Conservation (phyloP, 1,139 yeast genomes). For the Waltiozyma sp. region DNA sequence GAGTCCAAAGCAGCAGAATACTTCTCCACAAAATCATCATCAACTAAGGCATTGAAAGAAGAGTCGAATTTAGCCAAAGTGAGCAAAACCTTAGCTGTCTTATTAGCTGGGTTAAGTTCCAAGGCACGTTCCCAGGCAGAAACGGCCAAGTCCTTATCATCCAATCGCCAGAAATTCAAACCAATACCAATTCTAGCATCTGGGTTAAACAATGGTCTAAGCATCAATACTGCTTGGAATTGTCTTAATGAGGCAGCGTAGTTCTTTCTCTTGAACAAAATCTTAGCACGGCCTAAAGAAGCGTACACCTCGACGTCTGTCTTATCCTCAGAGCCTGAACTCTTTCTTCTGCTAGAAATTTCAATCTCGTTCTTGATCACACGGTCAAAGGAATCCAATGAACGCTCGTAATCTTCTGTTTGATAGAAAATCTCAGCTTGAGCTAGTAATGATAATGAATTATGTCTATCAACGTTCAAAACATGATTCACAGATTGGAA, state of each 20-base stretch:
- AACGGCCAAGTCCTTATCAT: constrained; percentile 66
- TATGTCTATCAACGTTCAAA: constrained; percentile 29
- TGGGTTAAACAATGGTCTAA: constrained; percentile 70
- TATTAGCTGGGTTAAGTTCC: constrained; percentile 50
- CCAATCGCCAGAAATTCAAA: constrained; percentile 82
- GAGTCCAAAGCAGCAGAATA: constrained; percentile 35
- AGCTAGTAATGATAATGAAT: constrained; percentile 44
- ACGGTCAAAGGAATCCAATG: constrained; percentile 49
- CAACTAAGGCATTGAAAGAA: constrained; percentile 51
- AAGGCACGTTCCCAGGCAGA: constrained; percentile 76
- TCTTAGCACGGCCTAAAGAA: constrained; percentile 74
- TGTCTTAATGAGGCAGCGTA: constrained; percentile 65
- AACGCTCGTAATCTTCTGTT: constrained; percentile 48
- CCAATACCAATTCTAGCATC: constrained; percentile 96
- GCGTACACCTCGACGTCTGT: constrained; percentile 57
- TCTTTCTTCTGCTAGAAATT: background rate
- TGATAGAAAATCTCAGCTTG: constrained; percentile 42
- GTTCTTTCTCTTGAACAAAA: constrained; percentile 61
- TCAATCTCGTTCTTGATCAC: constrained; percentile 30
- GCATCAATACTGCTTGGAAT: constrained; percentile 71
- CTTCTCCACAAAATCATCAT: constrained; percentile 42
- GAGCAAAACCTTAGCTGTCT: constrained; percentile 56
- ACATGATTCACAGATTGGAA: constrained; percentile 23
- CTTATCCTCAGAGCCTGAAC: constrained; percentile 7
- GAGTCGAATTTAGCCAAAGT: constrained; percentile 60